Percentiles rank a stretch among this genome's conserved stretches.
phyloP scores from a whole-genome alignment of 768 basidiomycete species.

The Cystofilobasidium macerans region DNA sequence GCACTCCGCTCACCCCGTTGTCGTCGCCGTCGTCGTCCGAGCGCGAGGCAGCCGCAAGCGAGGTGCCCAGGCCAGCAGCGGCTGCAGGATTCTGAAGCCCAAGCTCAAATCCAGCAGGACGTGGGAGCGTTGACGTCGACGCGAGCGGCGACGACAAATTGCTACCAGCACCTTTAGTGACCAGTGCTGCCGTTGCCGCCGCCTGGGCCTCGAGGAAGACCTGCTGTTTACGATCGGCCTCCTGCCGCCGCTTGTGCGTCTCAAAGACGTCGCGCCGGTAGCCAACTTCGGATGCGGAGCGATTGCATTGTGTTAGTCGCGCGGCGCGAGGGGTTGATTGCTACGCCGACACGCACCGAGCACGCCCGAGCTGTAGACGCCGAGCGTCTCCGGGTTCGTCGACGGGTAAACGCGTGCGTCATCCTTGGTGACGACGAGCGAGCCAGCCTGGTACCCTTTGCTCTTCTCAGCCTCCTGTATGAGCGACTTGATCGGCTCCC shows the following conservation, averaged over 20 bases:
- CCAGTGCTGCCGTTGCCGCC: not conserved
- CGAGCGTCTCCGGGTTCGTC: not conserved
- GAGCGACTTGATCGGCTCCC: not conserved
- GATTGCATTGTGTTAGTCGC: no score
- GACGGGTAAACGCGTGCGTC: conserved; percentile 1
- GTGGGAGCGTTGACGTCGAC: not conserved
- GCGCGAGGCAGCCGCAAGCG: not conserved
- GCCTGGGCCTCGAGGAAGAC: not conserved
- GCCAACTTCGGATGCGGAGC: not conserved
- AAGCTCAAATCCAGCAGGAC: not conserved
- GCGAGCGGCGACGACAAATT: not conserved
- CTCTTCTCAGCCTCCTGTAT: not conserved
- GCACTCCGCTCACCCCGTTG: not conserved
- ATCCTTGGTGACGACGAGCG: conserved; percentile 1
- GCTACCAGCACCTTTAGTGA: no score
- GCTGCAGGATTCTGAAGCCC: no score
- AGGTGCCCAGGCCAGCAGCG: no score
- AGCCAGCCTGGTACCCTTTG: not conserved
- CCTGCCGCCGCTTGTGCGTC: not conserved
- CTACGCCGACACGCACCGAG: not conserved
- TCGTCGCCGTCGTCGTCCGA: not conserved
- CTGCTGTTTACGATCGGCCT: not conserved
- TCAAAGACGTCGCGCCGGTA: not conserved
- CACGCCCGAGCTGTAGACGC: not conserved
- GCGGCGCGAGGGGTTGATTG: not conserved